Evolutionary conservation across 2,329 filamentous ascomycete genomes (phyloP).

Genomic region (Aspergillus aculeatinus): DNA sequence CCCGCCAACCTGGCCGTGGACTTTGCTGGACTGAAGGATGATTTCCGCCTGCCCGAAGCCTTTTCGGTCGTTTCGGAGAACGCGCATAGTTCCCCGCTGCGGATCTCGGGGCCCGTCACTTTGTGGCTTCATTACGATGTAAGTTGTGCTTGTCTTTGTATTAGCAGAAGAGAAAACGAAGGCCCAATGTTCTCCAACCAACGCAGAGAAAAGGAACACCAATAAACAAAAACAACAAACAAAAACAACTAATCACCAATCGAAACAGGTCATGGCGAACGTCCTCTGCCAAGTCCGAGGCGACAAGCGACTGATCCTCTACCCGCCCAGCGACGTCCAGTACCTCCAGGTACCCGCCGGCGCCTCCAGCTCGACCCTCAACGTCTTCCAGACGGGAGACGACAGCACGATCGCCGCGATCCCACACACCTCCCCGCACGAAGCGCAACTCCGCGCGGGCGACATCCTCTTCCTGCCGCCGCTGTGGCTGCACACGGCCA

Average conservation of each 20-base stretch:
- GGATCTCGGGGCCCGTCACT: conserved; percentile 75
- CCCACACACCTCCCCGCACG: conserved; percentile 65
- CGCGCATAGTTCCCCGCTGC: conserved; percentile 73
- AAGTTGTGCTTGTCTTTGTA: conserved; percentile 15
- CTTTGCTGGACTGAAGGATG: conserved; percentile 66
- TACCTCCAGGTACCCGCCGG: conserved; percentile 71
- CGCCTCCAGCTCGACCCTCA: conserved; percentile 74
- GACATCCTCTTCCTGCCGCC: conserved; percentile 80
- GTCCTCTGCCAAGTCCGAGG: conserved; percentile 77
- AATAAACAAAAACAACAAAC: no score
- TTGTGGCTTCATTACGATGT: conserved; percentile 93
- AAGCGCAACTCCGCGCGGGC: conserved; percentile 65
- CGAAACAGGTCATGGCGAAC: conserved; percentile 73
- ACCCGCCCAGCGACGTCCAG: conserved; percentile 72
- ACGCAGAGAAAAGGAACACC: neutral
- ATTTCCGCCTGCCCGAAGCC: conserved; percentile 68
- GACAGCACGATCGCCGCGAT: conserved; percentile 51
- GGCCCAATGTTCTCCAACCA: no score
- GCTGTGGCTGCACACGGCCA: conserved; percentile 76
- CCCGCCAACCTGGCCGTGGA: conserved; percentile 70
- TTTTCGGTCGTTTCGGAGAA: conserved; percentile 61
- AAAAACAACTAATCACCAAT: conserved; percentile 3
- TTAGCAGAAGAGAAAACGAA: no score
- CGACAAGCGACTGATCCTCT: conserved; percentile 71
- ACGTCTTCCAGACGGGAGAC: conserved; percentile 59